A percentile compares a stretch with the other conserved stretches of the same genome.
Conservation (phyloP, 2,329 filamentous ascomycete genomes). For the Lasiodiplodia citricola region DNA sequence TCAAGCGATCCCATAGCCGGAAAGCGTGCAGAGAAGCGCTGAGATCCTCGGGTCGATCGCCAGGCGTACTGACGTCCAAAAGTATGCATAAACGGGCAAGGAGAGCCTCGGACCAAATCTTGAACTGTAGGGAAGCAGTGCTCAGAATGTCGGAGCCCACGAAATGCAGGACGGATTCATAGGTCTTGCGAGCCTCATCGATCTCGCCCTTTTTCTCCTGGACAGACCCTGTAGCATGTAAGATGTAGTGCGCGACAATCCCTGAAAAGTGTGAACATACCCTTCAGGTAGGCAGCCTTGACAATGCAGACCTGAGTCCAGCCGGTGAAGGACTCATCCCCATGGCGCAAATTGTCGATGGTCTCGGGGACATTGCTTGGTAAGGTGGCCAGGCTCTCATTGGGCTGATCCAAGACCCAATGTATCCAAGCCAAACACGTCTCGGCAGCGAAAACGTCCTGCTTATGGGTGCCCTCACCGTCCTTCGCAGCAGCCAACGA, state of each 20-base stretch:
- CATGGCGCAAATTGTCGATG: slow-evolving; percentile 30
- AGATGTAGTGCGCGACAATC: background rate
- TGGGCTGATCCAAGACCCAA: slow-evolving; percentile 75
- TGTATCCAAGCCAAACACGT: slow-evolving; percentile 86
- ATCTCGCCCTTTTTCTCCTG: slow-evolving; percentile 49
- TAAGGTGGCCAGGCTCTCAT: slow-evolving; percentile 64
- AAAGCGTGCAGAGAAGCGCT: slow-evolving; percentile 54
- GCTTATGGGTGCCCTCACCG: slow-evolving; percentile 48
- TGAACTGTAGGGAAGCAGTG: slow-evolving; percentile 59
- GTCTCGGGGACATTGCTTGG: slow-evolving; percentile 63
- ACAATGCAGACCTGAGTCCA: slow-evolving; percentile 85
- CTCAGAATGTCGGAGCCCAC: slow-evolving; percentile 63
- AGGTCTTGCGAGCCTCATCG: slow-evolving; percentile 69
- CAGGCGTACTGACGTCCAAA: slow-evolving; percentile 62
- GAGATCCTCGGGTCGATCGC: slow-evolving; percentile 36
- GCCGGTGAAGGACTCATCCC: slow-evolving; percentile 58
- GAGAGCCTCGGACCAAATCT: slow-evolving; percentile 79
- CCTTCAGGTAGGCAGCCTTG: slow-evolving; percentile 79
- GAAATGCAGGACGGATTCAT: slow-evolving; percentile 69
- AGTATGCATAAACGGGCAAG: slow-evolving; percentile 77
- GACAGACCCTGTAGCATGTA: slow-evolving; percentile 47
- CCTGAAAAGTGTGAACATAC: slow-evolving; percentile 52
- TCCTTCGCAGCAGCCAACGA: slow-evolving; percentile 29
- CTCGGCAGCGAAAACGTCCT: slow-evolving; percentile 75
- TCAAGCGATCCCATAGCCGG: slow-evolving; percentile 72